Evolutionary conservation across 2,329 filamentous ascomycete species (phyloP), one percentile per base, ranked within the genome.

Genomic region (Piedraia hortae): DNA sequence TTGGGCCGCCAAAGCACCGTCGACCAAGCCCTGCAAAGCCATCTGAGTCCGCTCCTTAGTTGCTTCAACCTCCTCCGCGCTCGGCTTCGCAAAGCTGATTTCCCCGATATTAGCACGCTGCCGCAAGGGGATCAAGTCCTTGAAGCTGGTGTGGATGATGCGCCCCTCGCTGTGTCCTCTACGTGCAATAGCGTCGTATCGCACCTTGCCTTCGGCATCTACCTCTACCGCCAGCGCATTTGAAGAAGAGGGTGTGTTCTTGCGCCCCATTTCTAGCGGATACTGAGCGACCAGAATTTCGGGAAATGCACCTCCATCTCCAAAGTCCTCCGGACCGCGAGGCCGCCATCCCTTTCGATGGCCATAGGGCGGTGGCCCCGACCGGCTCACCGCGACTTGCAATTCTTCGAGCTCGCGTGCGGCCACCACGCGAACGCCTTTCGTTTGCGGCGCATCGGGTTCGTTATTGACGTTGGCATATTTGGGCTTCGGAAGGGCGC

Each of bases 261-360:
- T 88, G 37, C 69, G 65, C 26, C 82, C 82, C 77, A 93, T 91
- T 27, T 89, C 75, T 22, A 90, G 61, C 6, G 85, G 85, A 42
- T 93, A 97, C 42, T 97, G 85, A 19, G 82, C 85, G 23, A 93
- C 66, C 8, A 74, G 68, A 13, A 91, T 68, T 48, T 93, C 82
- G 16, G 85, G 85, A 41, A 91, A 97, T 23, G 82, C 78, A 36
- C 85, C 85, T 31, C 85, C 85, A 54, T 93, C 80, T 36, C 75
- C 80, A 49, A 80, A 97, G 46, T 97, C 85, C 42, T 91, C 80
- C 31, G 72, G 63, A 18, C 59, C 59, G 38, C 82, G 69, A 14
- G 85, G 85, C 32, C 85, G 65, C 85, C 85, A 97, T 60, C 73
- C 74, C 43, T 63, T 49, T 38, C 85, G 70, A 43, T 78, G 68